Conservation (phyloP, 2,329 filamentous ascomycete species). For the Fusarium robinianum region DNA sequence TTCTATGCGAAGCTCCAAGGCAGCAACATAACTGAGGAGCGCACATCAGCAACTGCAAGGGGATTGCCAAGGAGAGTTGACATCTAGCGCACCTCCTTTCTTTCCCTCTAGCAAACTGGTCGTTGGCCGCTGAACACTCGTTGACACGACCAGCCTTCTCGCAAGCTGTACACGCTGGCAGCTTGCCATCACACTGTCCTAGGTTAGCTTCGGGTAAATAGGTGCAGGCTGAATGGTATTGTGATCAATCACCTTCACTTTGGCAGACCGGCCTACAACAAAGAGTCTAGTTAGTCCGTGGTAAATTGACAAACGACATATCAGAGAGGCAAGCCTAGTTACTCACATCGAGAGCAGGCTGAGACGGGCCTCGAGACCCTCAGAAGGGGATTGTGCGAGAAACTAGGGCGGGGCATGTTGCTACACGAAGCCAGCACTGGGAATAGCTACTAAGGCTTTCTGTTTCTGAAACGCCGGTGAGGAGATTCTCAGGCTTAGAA, state of each 20-base stretch:
- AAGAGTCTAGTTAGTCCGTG: constrained; percentile 13
- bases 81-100: constrained; percentile 71
- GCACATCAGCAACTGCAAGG: constrained; percentile 12
- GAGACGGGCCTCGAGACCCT: constrained; percentile 79
- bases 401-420: constrained; percentile 52
- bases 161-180: constrained; percentile 93
- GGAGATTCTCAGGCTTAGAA: neutral
- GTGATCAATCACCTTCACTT: constrained; percentile 71
- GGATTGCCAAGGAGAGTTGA: neutral
- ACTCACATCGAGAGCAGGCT: constrained; percentile 75
- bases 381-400: constrained; percentile 62
- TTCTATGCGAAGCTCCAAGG: constrained; percentile 88
- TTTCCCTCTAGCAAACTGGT: constrained; percentile 94
- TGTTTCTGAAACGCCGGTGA: neutral
- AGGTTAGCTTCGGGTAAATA: constrained; percentile 11
- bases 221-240: neutral
- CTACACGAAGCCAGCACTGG: constrained; percentile 4
- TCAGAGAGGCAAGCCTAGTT: constrained; percentile 3
- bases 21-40: constrained; percentile 77
- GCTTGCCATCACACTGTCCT: constrained; percentile 85
- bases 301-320: neutral
- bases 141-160: constrained; percentile 85
- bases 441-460: neutral
- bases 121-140: constrained; percentile 92
- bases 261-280: constrained; percentile 77